Conservation (phyloP, 345 rosid species). For the Sonneratia caseolaris region DNA sequence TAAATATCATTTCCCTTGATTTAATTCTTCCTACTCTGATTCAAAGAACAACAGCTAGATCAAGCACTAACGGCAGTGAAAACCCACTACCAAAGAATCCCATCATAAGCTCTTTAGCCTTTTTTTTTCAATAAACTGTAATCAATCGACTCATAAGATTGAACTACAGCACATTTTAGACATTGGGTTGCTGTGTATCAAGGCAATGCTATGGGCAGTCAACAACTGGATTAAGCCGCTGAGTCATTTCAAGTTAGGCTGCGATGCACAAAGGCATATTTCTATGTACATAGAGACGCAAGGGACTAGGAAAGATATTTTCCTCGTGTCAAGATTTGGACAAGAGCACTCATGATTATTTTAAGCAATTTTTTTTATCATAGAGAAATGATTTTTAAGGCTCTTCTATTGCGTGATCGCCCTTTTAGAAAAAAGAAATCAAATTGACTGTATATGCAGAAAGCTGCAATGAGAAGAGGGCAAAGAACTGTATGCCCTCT, state of each 20-base stretch:
- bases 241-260: slow-evolving; percentile 9
- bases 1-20: not conserved
- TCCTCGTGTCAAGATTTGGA: not conserved
- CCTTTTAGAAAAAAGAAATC: not conserved
- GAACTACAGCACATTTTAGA: not conserved
- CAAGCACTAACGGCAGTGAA: slow-evolving; percentile 11
- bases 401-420: not conserved
- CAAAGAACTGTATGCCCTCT: too few relatives aligned
- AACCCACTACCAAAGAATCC: slow-evolving; percentile 1
- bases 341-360: not conserved
- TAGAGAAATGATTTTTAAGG: not conserved
- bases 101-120: not conserved
- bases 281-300: not conserved
- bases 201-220: slow-evolving; percentile 5
- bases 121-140: not conserved
- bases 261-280: slow-evolving; percentile 18
- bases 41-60: not conserved
- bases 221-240: slow-evolving; percentile 12
- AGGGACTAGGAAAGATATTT: too few relatives aligned
- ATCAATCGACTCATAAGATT: not conserved
- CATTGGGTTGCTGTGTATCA: not conserved
- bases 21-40: not conserved
- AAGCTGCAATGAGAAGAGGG: too few relatives aligned
- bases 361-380: not conserved
- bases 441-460: not conserved